Evolutionary conservation across 768 basidiomycete genomes (phyloP), one percentile per base, ranked within the genome.

Genomic region (Chalciporus pseudorubinellus): DNA sequence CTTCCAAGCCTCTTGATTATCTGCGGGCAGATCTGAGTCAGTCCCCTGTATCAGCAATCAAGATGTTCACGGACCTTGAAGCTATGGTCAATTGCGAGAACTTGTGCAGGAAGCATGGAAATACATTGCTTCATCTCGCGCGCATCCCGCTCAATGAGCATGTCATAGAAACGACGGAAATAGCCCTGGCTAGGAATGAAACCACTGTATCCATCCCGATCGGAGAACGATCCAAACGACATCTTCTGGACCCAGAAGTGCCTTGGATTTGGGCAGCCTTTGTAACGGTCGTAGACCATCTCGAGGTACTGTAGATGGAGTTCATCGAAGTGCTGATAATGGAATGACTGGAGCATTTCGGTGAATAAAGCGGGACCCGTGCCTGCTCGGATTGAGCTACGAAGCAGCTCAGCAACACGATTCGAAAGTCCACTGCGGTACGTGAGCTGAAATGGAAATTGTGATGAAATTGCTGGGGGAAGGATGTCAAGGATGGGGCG

Each of bases 1-100:
- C 62, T 63, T 3, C 53, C 57, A 19, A 70, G 38, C 24, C 66
- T 60, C 39, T 69, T 69, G 8, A 59, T 48, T 4, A 71, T 49
- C 68, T 69, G 61, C 7, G 1, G 9, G 16, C 26, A 19, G 19
- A 20, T 45, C 9, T 20, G 14, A 44, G 10, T 26, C 24, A 28
- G 22, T 11, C 14, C 16, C 16, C 12, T 11, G 10, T 18, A 24
- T 34, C 34, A n/a, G n/a, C n/a, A 34, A 13, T n/a, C 18, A 48
- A 22, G 12, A 12, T 39, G 19, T 6, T 8, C 46, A 36, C 47
- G 13, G n/a, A 43, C 48, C 59, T 69, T 69, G 49, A 53, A 57
- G 45, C 65, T 65, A 31, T 69, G 67, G 34, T 68, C 64, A 39
- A 64, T 55, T 10, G 54, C 53, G 38, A 58, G 51, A 0, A 60